phyloP scores from a whole-genome alignment of 176 grass and related monocot species.

The Ananas comosus region DNA sequence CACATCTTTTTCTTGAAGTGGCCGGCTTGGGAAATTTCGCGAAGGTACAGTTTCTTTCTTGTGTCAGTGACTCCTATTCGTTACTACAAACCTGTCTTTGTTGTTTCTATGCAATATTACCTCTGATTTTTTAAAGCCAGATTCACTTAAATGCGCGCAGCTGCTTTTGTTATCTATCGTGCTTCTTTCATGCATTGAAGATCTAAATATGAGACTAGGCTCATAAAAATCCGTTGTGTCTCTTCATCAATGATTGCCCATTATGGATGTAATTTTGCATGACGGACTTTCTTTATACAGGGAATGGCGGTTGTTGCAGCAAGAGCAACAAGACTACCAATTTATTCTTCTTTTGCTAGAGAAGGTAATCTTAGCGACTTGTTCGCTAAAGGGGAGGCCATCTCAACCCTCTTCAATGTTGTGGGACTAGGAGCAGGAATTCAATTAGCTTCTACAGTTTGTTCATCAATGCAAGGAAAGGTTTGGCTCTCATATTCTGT shows the following conservation, averaged over 20 bases:
- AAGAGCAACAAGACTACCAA: conserved; percentile 81
- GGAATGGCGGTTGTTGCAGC: conserved; percentile 92
- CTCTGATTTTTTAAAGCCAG: background rate
- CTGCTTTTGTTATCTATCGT: too few relatives aligned
- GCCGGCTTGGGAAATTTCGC: conserved; percentile 89
- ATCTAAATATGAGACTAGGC: background rate
- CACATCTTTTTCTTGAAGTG: conserved; percentile 94
- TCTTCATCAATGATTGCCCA: background rate
- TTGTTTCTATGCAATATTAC: background rate
- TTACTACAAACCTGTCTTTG: background rate
- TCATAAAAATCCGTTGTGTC: too few relatives aligned
- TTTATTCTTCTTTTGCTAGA: conserved; percentile 96
- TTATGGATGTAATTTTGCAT: background rate
- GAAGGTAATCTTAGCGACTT: conserved; percentile 97
- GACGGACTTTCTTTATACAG: conserved; percentile 21
- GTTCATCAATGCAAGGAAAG: conserved; percentile 89
- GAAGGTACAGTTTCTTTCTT: conserved; percentile 46
- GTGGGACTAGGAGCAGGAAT: conserved; percentile 77
- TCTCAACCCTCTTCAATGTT: conserved; percentile 91
- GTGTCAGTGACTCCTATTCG: background rate
- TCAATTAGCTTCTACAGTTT: conserved; percentile 83
- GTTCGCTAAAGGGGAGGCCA: conserved; percentile 96
- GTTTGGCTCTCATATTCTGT: conserved; percentile 22
- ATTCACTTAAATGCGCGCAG: too few relatives aligned
- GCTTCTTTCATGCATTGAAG: background rate